phyloP scores from a whole-genome alignment of 1,284 basidiomycete species.

The Puccinia polysora region DNA sequence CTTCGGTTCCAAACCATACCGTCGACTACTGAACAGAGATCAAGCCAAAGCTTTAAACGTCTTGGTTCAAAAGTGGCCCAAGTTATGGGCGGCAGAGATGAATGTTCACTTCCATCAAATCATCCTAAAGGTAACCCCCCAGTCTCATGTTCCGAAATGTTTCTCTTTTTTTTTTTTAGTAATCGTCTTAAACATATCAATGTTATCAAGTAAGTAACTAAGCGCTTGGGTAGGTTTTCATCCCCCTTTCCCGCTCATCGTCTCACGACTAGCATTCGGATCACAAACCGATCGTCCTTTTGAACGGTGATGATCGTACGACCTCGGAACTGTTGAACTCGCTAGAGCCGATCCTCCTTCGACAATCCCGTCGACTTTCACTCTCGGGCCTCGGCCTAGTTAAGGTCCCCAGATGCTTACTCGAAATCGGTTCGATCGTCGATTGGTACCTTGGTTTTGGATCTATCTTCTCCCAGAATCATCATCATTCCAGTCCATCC shows the following conservation, averaged over 20 bases:
- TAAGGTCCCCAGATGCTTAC: background rate
- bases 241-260: background rate
- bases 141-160: background rate
- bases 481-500: background rate
- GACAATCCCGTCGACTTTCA: background rate
- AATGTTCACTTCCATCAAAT: background rate
- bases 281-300: background rate
- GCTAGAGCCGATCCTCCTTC: background rate
- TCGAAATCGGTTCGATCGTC: background rate
- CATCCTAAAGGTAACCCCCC: background rate
- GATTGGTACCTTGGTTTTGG: constrained; percentile 1
- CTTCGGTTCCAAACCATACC: constrained; percentile 10
- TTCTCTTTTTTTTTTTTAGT: background rate
- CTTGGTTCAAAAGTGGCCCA: constrained; percentile 21
- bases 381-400: background rate
- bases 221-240: too few relatives aligned
- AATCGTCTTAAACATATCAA: background rate
- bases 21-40: background rate
- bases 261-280: background rate
- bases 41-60: constrained; percentile 24
- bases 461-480: background rate
- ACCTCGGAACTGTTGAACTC: background rate
- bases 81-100: constrained; percentile 3
- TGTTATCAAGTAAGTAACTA: too few relatives aligned
- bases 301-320: background rate